Conservation (phyloP, 768 basidiomycete species). For the Saitozyma podzolica region DNA sequence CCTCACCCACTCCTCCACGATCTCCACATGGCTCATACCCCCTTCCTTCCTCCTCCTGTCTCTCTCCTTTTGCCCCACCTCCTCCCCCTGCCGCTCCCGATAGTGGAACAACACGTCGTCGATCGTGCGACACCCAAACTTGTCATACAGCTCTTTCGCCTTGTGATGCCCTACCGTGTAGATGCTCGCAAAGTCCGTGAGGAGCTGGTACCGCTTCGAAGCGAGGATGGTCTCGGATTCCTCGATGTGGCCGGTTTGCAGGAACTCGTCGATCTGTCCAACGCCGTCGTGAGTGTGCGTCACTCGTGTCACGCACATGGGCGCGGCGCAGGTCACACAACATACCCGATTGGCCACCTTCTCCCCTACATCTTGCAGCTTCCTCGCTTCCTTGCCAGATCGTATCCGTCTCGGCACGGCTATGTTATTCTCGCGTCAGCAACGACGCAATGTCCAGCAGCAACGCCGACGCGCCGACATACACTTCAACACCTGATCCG, state of each 20-base stretch:
- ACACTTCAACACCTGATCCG: slow-evolving; percentile 37
- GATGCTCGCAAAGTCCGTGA: slow-evolving; percentile 44
- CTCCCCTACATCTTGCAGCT: slow-evolving; percentile 41
- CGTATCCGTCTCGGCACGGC: slow-evolving; percentile 44
- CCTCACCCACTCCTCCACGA: slow-evolving; percentile 49
- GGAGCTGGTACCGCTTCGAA: slow-evolving; percentile 34
- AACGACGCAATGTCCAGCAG: neutral
- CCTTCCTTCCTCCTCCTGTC: slow-evolving; percentile 38
- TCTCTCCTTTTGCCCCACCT: slow-evolving; percentile 60
- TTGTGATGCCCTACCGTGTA: slow-evolving; percentile 49
- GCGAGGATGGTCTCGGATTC: slow-evolving; percentile 43
- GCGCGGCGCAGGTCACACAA: neutral
- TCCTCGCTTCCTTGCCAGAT: slow-evolving; percentile 47
- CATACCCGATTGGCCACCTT: slow-evolving; percentile 44
- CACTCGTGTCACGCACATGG: neutral
- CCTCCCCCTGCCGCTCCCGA: slow-evolving; percentile 36
- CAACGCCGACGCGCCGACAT: neutral
- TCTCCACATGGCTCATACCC: slow-evolving; percentile 49
- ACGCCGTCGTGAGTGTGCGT: too few species aligned
- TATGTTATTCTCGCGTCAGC: slow-evolving; percentile 13
- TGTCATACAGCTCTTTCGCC: slow-evolving; percentile 46
- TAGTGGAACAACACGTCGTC: slow-evolving; percentile 58
- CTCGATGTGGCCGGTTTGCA: slow-evolving; percentile 35
- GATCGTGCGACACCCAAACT: slow-evolving; percentile 59
- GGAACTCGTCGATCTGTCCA: slow-evolving; percentile 49